Evolutionary conservation across 768 basidiomycete species (phyloP).

Genomic region (Sporobolomyces phaffii): DNA sequence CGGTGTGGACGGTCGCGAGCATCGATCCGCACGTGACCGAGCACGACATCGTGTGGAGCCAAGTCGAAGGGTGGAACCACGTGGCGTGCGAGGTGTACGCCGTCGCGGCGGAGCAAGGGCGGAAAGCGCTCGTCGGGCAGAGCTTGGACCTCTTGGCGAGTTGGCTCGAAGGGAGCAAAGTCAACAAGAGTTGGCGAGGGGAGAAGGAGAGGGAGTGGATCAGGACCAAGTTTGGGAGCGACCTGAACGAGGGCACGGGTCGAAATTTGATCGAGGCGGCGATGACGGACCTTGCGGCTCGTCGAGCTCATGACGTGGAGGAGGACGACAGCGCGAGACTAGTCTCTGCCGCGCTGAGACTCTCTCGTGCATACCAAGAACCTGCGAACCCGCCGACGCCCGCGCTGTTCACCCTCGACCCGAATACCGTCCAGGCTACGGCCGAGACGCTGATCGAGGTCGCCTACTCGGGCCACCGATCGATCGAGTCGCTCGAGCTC

Average conservation of each 20-base stretch:
- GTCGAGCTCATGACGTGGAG: background rate
- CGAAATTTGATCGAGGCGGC: background rate
- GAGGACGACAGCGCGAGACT: conserved; percentile 21
- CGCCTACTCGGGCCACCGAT: too few species aligned
- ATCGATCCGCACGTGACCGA: conserved; percentile 80
- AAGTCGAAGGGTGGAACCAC: conserved; percentile 75
- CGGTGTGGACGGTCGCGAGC: conserved; percentile 73
- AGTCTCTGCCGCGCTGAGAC: conserved; percentile 2
- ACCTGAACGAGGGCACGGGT: background rate
- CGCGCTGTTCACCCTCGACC: conserved; percentile 13
- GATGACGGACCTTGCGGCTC: background rate
- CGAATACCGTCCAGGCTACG: background rate
- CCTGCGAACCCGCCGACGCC: conserved; percentile 5
- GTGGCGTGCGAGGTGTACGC: conserved; percentile 51
- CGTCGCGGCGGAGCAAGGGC: conserved; percentile 42
- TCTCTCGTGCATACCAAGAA: conserved; percentile 24
- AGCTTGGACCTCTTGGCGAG: conserved; percentile 57
- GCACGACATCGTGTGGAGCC: conserved; percentile 87
- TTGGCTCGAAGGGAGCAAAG: conserved; percentile 69
- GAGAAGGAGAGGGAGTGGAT: conserved; percentile 55
- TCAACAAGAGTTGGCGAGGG: conserved; percentile 66
- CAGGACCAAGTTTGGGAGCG: background rate
- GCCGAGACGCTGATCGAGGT: too few species aligned
- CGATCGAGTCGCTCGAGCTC: background rate
- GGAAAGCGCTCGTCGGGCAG: conserved; percentile 41